A percentile compares a stretch with the other conserved stretches of the same genome.
These are phyloP conservation scores for Acacia crassicarpa DNA, from an alignment of 306 rosid genomes.

Conservation along the genomic window DNA sequence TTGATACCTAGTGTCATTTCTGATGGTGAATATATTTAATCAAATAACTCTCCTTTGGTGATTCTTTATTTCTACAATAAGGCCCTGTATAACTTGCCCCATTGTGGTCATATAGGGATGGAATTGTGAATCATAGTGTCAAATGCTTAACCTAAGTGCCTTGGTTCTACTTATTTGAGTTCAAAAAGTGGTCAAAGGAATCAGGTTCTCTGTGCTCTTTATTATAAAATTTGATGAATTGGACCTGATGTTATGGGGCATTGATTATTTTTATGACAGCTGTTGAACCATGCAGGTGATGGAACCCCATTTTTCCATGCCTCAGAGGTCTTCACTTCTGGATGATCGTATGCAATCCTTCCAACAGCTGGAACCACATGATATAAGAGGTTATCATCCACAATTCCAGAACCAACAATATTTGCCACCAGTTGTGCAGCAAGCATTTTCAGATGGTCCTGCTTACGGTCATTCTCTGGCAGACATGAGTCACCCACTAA, in stretches of 20 bases:
- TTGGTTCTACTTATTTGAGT: neutral
- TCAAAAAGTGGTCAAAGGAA: neutral
- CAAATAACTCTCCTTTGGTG: slow-evolving; percentile 8
- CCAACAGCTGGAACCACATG: neutral
- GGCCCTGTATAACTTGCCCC: neutral
- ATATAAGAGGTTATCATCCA: slow-evolving; percentile 1
- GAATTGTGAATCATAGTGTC: neutral
- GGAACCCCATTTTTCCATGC: slow-evolving; percentile 39
- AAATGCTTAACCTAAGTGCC: neutral
- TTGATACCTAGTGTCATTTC: too few species aligned
- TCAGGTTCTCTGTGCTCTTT: neutral
- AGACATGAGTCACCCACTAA: slow-evolving; percentile 41
- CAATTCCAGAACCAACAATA: slow-evolving; percentile 37
- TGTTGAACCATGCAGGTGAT: slow-evolving; percentile 44
- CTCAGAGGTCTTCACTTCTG: slow-evolving; percentile 35
- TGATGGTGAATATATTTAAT: neutral
- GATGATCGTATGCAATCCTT: slow-evolving; percentile 31
- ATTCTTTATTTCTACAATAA: neutral
- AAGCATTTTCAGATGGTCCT: slow-evolving; percentile 37
- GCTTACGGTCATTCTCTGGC: slow-evolving; percentile 35
- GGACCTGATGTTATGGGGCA: slow-evolving; percentile 8
- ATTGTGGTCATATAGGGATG: neutral
- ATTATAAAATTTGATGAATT: neutral
- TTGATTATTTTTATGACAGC: slow-evolving; percentile 22
- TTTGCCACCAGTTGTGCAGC: slow-evolving; percentile 33